phyloP scores from a whole-genome alignment of 208 protist genomes.

The Trypanosoma avium region DNA sequence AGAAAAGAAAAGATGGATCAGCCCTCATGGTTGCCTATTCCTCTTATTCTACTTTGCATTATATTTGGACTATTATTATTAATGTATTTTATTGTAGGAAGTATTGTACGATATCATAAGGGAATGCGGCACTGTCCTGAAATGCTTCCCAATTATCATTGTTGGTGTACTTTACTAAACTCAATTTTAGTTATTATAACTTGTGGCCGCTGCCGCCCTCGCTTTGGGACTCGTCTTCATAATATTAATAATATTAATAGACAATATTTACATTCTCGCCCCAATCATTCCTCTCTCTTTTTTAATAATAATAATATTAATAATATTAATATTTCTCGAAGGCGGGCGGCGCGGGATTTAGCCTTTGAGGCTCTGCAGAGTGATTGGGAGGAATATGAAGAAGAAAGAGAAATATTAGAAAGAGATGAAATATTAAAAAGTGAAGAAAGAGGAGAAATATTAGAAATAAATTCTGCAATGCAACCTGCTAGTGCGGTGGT shows the following conservation, averaged over 20 bases:
- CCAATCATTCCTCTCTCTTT: background rate
- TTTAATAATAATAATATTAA: background rate
- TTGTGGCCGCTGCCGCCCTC: conserved; percentile 39
- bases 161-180: conserved; percentile 48
- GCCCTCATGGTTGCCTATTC: conserved; percentile 23
- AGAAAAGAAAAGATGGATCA: background rate
- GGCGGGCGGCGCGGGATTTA: conserved; percentile 27
- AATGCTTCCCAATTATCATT: conserved; percentile 75
- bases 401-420: background rate
- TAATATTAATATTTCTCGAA: conserved; percentile 6
- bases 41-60: conserved; percentile 40
- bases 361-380: conserved; percentile 55
- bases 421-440: background rate
- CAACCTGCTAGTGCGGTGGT: too few species aligned
- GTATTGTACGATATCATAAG: conserved; percentile 66
- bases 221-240: background rate
- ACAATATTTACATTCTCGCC: too few species aligned
- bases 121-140: conserved; percentile 69
- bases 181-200: conserved; percentile 37
- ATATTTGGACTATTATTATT: conserved; percentile 31
- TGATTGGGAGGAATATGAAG: conserved; percentile 30
- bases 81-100: conserved; percentile 69
- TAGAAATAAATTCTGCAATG: too few species aligned
- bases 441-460: background rate
- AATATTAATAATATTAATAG: background rate